Percentiles rank a stretch among this genome's conserved stretches.
Evolutionary conservation across 1,139 yeast genomes (phyloP).

Genomic region (Lodderomyces orthopsilosis): DNA sequence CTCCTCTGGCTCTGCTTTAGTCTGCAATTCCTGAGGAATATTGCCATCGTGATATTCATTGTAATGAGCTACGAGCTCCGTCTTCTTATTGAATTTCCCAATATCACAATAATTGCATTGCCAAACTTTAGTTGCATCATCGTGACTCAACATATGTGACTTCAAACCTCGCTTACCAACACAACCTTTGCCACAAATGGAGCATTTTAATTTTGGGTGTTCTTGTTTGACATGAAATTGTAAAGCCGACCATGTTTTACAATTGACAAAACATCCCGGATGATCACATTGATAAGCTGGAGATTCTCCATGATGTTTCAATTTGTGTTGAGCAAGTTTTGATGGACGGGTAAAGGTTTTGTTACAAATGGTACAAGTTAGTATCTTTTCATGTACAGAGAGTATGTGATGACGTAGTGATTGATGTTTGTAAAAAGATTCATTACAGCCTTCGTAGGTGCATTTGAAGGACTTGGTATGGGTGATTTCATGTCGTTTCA

Average conservation of each 20-base stretch:
- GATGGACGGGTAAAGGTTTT: constrained; percentile 61
- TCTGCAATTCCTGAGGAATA: constrained; percentile 32
- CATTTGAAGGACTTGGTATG: constrained; percentile 74
- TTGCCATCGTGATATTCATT: constrained; percentile 41
- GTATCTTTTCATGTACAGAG: constrained; percentile 54
- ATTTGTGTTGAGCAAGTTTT: constrained; percentile 58
- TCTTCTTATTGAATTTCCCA: constrained; percentile 34
- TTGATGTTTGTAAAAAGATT: constrained; percentile 73
- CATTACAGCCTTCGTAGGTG: constrained; percentile 57
- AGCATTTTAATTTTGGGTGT: constrained; percentile 71
- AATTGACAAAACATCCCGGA: constrained; percentile 57
- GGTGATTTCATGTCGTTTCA: constrained; percentile 75
- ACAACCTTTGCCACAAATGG: constrained; percentile 67
- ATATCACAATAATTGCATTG: constrained; percentile 52
- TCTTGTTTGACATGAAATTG: constrained; percentile 68
- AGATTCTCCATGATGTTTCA: constrained; percentile 54
- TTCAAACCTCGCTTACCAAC: constrained; percentile 68
- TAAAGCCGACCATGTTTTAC: constrained; percentile 74
- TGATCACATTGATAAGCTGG: constrained; percentile 62
- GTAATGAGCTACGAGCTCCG: constrained; percentile 43
- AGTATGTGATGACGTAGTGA: constrained; percentile 72
- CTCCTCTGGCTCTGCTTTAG: constrained; percentile 16
- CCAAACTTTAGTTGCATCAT: constrained; percentile 58
- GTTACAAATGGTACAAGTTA: constrained; percentile 58
- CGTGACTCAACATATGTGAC: constrained; percentile 67